These are phyloP conservation scores for Jimgerdemannia flammicorona DNA, from an alignment of 192 early-diverging fungal species.

Conservation along the genomic window DNA sequence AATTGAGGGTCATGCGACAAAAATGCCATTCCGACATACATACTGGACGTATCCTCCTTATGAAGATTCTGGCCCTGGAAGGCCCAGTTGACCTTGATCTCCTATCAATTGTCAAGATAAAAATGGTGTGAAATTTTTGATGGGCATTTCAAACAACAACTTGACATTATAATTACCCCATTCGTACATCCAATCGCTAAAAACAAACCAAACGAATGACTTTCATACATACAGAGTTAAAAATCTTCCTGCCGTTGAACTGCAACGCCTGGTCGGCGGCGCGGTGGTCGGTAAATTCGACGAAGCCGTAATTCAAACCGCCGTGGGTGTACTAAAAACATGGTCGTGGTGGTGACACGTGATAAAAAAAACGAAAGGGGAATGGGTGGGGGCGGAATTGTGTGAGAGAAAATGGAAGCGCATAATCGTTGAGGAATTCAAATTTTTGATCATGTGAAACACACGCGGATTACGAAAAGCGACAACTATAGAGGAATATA, in stretches of 20 bases:
- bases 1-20: too few relatives aligned
- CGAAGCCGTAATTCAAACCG: conserved; percentile 87
- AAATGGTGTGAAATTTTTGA: neutral
- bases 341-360: too few relatives aligned
- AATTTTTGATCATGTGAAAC: neutral
- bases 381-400: neutral
- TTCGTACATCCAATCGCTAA: too few relatives aligned
- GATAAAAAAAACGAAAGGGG: neutral
- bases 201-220: neutral
- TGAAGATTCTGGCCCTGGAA: conserved; percentile 13
- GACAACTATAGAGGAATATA: neutral
- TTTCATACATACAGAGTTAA: conserved; percentile 47
- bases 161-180: too few relatives aligned
- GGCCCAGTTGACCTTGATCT: conserved; percentile 32
- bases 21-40: neutral
- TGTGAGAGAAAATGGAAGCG: neutral
- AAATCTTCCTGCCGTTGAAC: conserved; percentile 70
- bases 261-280: conserved; percentile 66
- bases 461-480: neutral
- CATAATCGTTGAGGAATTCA: conserved; percentile 8
- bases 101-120: conserved; percentile 7
- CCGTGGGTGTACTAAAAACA: conserved; percentile 52
- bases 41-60: conserved; percentile 28
- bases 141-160: too few relatives aligned
- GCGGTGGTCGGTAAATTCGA: conserved; percentile 72